Base-by-base conservation (phyloP, 202 grass and related monocot species). In the Zoysia matrella region DNA sequence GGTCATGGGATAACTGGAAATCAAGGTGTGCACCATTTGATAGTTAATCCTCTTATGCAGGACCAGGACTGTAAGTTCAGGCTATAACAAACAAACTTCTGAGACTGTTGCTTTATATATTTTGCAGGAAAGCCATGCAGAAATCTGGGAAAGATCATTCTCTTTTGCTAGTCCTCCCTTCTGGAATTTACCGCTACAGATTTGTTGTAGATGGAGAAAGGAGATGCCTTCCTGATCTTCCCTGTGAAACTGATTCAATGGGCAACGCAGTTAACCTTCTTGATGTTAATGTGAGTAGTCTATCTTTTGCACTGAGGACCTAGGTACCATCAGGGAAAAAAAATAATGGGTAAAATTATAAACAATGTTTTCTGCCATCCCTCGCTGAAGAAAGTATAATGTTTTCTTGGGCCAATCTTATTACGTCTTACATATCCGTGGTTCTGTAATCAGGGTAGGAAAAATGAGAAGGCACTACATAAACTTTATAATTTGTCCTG, bases 1-100 rank as follows among this genome's bases (percentile, higher is more conserved):
- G 96, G 81, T 99, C 96, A 71, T 99, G 96, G 96, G 93, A 99
- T 86, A 93, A 96, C 53, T 99, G 96, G 96, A 96, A 78, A 85
- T 85, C 96, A 83, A 94, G 93, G 93, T 96, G 79, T 36, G 30
- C 22, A 83, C 3, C 13, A 65, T 78, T 49, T 67, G 60, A 76
- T 52, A 44, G 49, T 12, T 67, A 64, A 82, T 8, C 3, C 43
- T 30, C 39, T 70, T 78, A 62, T 69, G 62, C 56, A 71, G 69
- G 66, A 56, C 4, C 30, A 36, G 30, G 30, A 36, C 30, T 75
- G 77, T 79, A 75, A 60, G 22, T 70, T 41, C 2, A 30, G 30
- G 77, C 67, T 30, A 16, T 14, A 74, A 13, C 2, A 54, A 40
- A 70, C 18, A 66, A 82, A 45, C 47, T 86, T 66, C 47, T 86